Evolutionary conservation across 2,329 filamentous ascomycete genomes (phyloP).

Genomic region (Ophiostoma triangulosporum): DNA sequence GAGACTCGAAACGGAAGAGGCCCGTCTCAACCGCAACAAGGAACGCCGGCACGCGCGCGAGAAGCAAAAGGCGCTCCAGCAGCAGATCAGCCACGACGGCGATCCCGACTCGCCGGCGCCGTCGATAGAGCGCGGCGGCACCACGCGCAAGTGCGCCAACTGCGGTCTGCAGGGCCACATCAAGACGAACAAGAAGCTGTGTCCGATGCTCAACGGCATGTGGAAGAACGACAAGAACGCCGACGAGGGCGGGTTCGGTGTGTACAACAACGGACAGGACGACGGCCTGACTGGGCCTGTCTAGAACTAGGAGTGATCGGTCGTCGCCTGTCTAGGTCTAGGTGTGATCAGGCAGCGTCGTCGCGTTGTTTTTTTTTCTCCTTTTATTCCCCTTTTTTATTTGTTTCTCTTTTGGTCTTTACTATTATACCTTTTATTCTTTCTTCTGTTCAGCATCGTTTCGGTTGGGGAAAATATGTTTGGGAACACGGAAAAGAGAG

Average conservation of each 20-base stretch:
- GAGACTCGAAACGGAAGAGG: constrained; percentile 51
- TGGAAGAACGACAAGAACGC: constrained; percentile 48
- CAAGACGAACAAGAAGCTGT: constrained; percentile 98
- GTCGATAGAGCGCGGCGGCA: constrained; percentile 44
- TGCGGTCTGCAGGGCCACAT: constrained; percentile 96
- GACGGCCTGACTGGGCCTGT: constrained; percentile 9
- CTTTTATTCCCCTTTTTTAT: neutral
- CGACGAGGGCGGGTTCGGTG: constrained; percentile 47
- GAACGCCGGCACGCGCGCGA: constrained; percentile 82
- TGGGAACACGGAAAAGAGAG: neutral
- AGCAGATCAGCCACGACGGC: constrained; percentile 24
- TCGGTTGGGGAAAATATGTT: neutral
- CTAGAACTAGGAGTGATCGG: neutral
- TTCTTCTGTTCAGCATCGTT: neutral
- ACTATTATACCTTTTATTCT: neutral
- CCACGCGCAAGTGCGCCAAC: constrained; percentile 88
- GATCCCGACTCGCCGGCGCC: constrained; percentile 39
- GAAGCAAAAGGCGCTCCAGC: constrained; percentile 62
- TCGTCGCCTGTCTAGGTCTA: too few relatives aligned
- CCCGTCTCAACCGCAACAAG: constrained; percentile 78
- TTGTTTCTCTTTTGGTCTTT: neutral
- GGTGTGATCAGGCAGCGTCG: too few relatives aligned
- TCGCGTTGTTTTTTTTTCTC: neutral
- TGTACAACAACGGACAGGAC: constrained; percentile 22
- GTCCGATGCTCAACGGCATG: constrained; percentile 73